phyloP scores from a whole-genome alignment of 2,329 filamentous ascomycete genomes.

The Colletotrichum sp. region DNA sequence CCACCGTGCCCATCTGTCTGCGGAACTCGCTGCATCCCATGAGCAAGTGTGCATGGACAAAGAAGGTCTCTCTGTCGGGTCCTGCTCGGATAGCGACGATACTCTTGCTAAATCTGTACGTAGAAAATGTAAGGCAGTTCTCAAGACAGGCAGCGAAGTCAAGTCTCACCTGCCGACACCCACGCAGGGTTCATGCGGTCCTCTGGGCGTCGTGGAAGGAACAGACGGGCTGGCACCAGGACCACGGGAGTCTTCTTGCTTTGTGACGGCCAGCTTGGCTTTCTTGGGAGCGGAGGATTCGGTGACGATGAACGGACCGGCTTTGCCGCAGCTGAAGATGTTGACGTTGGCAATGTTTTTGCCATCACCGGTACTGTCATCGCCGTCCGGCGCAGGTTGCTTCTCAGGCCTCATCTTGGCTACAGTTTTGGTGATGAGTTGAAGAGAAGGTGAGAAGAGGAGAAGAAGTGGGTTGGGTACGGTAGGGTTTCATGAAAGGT shows the following conservation, averaged over 20 bases:
- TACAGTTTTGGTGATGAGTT: background rate
- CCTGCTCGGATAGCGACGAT: background rate
- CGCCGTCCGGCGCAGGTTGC: background rate
- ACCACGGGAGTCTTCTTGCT: background rate
- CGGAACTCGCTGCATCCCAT: background rate
- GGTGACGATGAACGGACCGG: too few relatives aligned
- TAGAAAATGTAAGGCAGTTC: background rate
- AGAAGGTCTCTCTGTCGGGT: background rate
- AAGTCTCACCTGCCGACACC: too few relatives aligned
- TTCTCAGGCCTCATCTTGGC: background rate
- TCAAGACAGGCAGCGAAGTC: background rate
- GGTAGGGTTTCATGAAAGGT: too few relatives aligned
- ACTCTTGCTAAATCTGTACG: background rate
- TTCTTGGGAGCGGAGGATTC: background rate
- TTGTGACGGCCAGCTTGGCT: background rate
- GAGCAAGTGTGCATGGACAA: background rate
- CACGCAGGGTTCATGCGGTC: background rate
- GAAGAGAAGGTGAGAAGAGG: background rate
- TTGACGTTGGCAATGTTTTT: background rate
- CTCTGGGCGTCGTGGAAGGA: background rate
- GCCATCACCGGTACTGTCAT: background rate
- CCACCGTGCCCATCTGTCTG: background rate
- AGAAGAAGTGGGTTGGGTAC: background rate
- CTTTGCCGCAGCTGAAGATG: background rate
- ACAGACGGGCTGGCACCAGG: background rate